phyloP scores from a whole-genome alignment of 177 flowering plant species.

The Telopea speciosissima region DNA sequence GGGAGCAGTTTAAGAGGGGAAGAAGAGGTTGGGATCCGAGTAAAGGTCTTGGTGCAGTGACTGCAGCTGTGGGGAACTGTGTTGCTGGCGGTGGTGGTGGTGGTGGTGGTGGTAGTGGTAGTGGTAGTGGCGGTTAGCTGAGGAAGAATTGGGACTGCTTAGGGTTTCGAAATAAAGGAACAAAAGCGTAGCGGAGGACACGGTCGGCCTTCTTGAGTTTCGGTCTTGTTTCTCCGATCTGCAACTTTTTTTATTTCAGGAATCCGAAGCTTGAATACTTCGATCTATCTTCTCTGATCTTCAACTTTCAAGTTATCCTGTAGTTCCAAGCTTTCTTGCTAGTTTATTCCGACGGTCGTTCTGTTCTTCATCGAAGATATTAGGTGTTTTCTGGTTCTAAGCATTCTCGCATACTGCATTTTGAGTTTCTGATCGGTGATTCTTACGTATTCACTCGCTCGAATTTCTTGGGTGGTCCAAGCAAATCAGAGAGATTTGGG shows the following conservation, averaged over 20 bases:
- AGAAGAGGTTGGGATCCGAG: constrained; percentile 7
- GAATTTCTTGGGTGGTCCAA: background rate
- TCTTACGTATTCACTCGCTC: too few species aligned
- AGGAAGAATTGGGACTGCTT: too few species aligned
- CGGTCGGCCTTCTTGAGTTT: background rate
- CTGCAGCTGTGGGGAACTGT: background rate
- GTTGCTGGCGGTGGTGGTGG: background rate
- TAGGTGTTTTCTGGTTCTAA: too few species aligned
- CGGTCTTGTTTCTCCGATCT: background rate
- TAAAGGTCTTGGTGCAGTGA: background rate
- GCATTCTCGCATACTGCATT: too few species aligned
- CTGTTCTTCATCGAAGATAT: background rate
- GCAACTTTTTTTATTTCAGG: background rate
- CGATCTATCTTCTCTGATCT: background rate
- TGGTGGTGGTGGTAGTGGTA: background rate
- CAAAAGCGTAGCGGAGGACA: background rate
- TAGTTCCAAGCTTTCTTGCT: background rate
- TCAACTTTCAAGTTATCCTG: background rate
- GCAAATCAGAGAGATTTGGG: background rate
- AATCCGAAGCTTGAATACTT: background rate
- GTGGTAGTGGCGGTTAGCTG: background rate
- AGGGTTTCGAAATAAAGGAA: too few species aligned
- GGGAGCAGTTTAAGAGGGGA: background rate
- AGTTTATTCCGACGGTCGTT: background rate
- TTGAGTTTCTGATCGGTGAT: too few species aligned